Conservation (phyloP, 805 yeast species). For the Pichia rugopelliculosa region DNA sequence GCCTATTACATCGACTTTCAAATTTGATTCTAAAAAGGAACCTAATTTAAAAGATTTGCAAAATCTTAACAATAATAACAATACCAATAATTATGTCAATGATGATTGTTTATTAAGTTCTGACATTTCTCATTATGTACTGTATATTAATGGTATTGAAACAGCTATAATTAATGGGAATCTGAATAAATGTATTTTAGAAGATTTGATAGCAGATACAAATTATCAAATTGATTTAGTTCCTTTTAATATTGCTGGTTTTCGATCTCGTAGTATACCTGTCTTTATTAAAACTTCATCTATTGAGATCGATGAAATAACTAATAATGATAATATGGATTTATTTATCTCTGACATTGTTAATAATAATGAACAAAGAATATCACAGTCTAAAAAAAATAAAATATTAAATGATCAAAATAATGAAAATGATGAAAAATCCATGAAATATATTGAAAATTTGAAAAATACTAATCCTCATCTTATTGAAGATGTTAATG, state of each 20-base stretch:
- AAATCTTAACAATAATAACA: not conserved
- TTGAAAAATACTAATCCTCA: constrained; percentile 20
- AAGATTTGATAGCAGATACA: constrained; percentile 28
- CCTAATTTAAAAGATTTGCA: not conserved
- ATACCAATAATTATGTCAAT: not conserved
- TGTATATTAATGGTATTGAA: constrained; percentile 35
- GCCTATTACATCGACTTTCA: not conserved
- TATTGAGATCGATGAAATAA: constrained; percentile 13
- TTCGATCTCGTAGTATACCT: constrained; percentile 35
- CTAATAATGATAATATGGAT: constrained; percentile 33
- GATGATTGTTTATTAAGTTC: constrained; percentile 13
- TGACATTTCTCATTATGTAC: constrained; percentile 28
- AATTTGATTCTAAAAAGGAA: not conserved
- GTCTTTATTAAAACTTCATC: constrained; percentile 34
- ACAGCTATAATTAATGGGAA: constrained; percentile 29
- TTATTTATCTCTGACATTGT: not conserved
- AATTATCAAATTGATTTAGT: constrained; percentile 38
- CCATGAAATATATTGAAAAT: constrained; percentile 14
- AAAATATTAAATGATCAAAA: constrained; percentile 6
- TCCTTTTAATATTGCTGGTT: constrained; percentile 33
- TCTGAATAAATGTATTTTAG: constrained; percentile 30
- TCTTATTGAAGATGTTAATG: constrained; percentile 34
- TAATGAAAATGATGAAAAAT: constrained; percentile 6
- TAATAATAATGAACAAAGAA: constrained; percentile 25
- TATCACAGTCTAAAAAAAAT: constrained; percentile 26